These are phyloP conservation scores for Clarireedia sp. DNA, from an alignment of 2,329 filamentous ascomycete genomes.

Conservation along the genomic window DNA sequence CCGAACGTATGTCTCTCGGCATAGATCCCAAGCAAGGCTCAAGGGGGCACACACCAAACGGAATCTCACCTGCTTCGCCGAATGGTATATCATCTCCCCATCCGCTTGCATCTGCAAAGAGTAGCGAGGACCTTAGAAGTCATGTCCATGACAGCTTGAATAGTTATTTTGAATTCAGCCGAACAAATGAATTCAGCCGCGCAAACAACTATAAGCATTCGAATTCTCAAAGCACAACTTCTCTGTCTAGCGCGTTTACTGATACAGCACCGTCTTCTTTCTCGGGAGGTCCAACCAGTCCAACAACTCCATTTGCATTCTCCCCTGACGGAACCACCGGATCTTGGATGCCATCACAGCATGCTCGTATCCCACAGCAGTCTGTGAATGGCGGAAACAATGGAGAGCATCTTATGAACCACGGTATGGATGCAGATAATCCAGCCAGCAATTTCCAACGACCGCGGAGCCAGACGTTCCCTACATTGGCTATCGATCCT, in stretches of 20 bases:
- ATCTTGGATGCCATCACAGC: conserved; percentile 52
- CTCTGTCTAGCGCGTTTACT: conserved; percentile 59
- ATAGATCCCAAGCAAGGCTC: conserved; percentile 46
- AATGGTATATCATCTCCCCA: conserved; percentile 57
- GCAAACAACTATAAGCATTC: conserved; percentile 46
- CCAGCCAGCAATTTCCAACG: conserved; percentile 48
- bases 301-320: conserved; percentile 66
- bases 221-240: conserved; percentile 59
- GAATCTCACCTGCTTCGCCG: conserved; percentile 67
- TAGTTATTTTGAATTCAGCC: conserved; percentile 51
- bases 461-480: conserved; percentile 83
- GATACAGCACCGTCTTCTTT: conserved; percentile 59
- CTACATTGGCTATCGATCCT: conserved; percentile 57
- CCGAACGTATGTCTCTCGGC: conserved; percentile 53
- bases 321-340: conserved; percentile 65
- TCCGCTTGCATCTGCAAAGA: conserved; percentile 56
- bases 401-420: not conserved
- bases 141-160: conserved; percentile 42
- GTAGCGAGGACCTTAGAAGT: conserved; percentile 57
- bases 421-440: conserved; percentile 3
- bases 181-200: conserved; percentile 48
- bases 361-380: conserved; percentile 38
- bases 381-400: not conserved
- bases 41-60: conserved; percentile 53
- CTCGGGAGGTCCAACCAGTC: conserved; percentile 64